Evolutionary conservation across 2,329 filamentous ascomycete species (phyloP).

Genomic region (Pseudogymnoascus sp.): DNA sequence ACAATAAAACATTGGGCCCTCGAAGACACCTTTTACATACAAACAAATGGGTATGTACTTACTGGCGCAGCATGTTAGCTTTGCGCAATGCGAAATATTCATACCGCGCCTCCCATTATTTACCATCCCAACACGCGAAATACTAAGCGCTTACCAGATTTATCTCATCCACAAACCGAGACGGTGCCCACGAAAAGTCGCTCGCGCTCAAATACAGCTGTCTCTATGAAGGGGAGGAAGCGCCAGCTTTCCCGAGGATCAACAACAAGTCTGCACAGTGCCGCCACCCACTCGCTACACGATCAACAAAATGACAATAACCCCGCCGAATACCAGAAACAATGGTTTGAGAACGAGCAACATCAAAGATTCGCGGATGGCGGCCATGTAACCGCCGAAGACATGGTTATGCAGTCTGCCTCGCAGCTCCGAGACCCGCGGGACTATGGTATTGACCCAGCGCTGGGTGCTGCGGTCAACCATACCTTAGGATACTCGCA

Average conservation of each 20-base stretch:
- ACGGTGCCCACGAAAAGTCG: slow-evolving; percentile 33
- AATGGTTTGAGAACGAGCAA: slow-evolving; percentile 29
- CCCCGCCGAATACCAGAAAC: slow-evolving; percentile 23
- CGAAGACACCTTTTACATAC: not conserved
- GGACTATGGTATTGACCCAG: slow-evolving; percentile 41
- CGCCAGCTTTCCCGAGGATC: slow-evolving; percentile 39
- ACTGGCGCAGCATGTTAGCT: not conserved
- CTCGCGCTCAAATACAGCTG: slow-evolving; percentile 38
- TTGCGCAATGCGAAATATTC: not conserved
- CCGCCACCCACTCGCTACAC: slow-evolving; percentile 23
- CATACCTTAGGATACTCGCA: slow-evolving; percentile 37
- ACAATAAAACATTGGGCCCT: slow-evolving; percentile 6
- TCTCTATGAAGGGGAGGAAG: slow-evolving; percentile 34
- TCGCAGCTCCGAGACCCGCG: slow-evolving; percentile 45
- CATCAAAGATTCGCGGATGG: slow-evolving; percentile 24
- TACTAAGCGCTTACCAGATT: slow-evolving; percentile 19
- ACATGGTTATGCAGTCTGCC: slow-evolving; percentile 50
- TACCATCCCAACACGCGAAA: slow-evolving; percentile 8
- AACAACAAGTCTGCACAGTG: slow-evolving; percentile 37
- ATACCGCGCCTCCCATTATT: slow-evolving; percentile 5
- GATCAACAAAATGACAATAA: slow-evolving; percentile 25
- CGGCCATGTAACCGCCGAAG: slow-evolving; percentile 43
- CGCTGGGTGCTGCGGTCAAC: slow-evolving; percentile 40
- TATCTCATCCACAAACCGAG: slow-evolving; percentile 23
- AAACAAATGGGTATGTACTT: slow-evolving; percentile 9